Conservation (phyloP, 2,329 filamentous ascomycete genomes). For the Hymenotorrendiella dingleyae region DNA sequence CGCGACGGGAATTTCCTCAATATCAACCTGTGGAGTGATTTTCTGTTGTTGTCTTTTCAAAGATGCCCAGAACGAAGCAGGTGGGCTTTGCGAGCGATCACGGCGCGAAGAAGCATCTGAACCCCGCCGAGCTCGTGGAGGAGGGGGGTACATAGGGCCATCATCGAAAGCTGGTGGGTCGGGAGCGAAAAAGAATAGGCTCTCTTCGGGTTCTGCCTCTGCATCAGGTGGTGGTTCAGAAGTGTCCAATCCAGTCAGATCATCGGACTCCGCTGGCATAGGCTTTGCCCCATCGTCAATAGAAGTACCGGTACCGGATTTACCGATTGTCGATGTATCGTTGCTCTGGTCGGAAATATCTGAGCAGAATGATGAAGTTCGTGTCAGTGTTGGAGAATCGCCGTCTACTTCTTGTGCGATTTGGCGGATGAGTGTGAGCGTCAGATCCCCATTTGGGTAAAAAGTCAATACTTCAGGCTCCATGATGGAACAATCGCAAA, state of each 20-base stretch:
- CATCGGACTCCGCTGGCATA: background rate
- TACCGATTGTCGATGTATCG: background rate
- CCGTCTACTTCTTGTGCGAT: conserved; percentile 11
- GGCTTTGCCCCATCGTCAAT: conserved; percentile 12
- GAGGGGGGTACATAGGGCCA: conserved; percentile 19
- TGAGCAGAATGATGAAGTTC: conserved; percentile 3
- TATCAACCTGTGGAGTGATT: background rate
- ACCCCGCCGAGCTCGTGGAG: conserved; percentile 14
- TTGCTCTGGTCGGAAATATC: background rate
- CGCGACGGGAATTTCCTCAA: conserved; percentile 1
- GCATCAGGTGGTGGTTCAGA: background rate
- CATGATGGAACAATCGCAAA: conserved; percentile 10
- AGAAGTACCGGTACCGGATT: background rate
- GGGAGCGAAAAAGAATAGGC: conserved; percentile 18
- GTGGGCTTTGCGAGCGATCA: conserved; percentile 19
- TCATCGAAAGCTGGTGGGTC: conserved; percentile 17
- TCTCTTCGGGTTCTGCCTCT: conserved; percentile 11
- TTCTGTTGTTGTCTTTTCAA: conserved; percentile 17
- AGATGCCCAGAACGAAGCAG: conserved; percentile 20
- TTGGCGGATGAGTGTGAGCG: conserved; percentile 16
- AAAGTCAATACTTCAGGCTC: conserved; percentile 20
- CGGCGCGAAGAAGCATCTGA: conserved; percentile 16
- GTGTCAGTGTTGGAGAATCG: background rate
- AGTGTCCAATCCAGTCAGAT: background rate
- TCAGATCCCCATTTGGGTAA: conserved; percentile 25